Base-by-base conservation (phyloP, 495 filamentous ascomycete genomes). In the Extremus antarcticus region DNA sequence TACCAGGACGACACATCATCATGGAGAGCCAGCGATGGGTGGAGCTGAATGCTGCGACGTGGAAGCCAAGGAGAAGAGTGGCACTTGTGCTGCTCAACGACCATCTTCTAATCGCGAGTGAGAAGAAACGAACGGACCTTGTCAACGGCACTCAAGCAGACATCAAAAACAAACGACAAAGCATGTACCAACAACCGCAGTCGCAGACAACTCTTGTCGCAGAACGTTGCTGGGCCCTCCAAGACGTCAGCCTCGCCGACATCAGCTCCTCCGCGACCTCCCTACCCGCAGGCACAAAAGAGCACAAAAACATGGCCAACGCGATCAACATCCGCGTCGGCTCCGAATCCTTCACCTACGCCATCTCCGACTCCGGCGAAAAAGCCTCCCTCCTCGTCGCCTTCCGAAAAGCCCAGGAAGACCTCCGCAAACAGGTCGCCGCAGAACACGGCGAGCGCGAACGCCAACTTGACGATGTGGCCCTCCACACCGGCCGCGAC, bases 41-140 rank as follows among this genome's bases (percentile, higher is more conserved):
- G 38, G 90, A 99, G 73, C 74, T 99, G 50, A 94, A 99, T 68
- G 90, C 90, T 46, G 92, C 92, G 16, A 99, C 92, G 0, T 97
- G 92, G 84, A 95, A 94, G 69, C 80, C 90, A 0, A 73, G 86
- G 49, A 76, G 90, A 17, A 78, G 88, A 16, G 87, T 95, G 63
- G 87, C 92, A 63, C 79, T 97, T 29, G 85, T 96, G 41, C 71
- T 99, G 50, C 76, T 99, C 3, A 99, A 99, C 65, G 92, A 99
- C 63, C 90, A 99, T 65, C 71, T 99, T 7, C 74, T 99, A 20
- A 75, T 99, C 39, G 92, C 94, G 0, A 85, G 86, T 57, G 95
- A 94, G 74, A 94, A 94, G 68, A 87, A 88, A 66, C 85, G 90
- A 52, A 74, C 81, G 1, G 90, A 97, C 47, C 78, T 81, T 40